Base-by-base conservation (phyloP, 345 rosid genomes). In the Melaleuca alternifolia region DNA sequence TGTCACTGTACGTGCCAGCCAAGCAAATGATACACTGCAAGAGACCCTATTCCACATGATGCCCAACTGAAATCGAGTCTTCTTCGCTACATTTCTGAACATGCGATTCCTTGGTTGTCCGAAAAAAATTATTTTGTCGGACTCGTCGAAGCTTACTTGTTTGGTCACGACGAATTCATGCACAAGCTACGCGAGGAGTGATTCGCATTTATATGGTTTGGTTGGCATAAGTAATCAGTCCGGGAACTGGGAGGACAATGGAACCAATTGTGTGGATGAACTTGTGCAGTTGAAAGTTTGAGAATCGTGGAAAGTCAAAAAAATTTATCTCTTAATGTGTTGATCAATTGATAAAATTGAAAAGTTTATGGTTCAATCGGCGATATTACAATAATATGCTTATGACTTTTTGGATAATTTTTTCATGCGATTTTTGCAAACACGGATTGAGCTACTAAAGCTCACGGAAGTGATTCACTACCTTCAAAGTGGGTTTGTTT, bases 391-490 rank as follows among this genome's bases (percentile, higher is more conserved):
- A 41, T 41, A 41, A 41, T 41, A 41, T 41, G 41, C 41, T 41
- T 41, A 41, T 41, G 41, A 41, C 41, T 41, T 41, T 41, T 41
- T 41, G 4, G 41, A 41, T 41, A 41, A 41, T 41, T 41, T 2
- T 41, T 41, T 41, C 41, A 4, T 41, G 41, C 41, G 41, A 24
- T 11, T 56, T 56, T 56, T 13, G 11, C 30, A 56, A 56, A 56
- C 23, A 6, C 1, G 6, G 62, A 24, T 24, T 56, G 28, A 24
- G 62, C 26, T 6, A 0, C 62, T 56, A 56, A 56, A 24, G 14
- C 11, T 3, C 12, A 56, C 11, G 0, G 1, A 10, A 0, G 0
- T 41, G 13, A 56, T 10, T 56, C 1, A 1, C 3, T 24, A 56
- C 6, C 30, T 56, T 24, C 62, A 56, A 56, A 56, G 24, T 24